Percentiles rank a stretch among this genome's conserved stretches.
These are phyloP conservation scores for Russula earlei DNA, from an alignment of 768 basidiomycete species.

Conservation along the genomic window DNA sequence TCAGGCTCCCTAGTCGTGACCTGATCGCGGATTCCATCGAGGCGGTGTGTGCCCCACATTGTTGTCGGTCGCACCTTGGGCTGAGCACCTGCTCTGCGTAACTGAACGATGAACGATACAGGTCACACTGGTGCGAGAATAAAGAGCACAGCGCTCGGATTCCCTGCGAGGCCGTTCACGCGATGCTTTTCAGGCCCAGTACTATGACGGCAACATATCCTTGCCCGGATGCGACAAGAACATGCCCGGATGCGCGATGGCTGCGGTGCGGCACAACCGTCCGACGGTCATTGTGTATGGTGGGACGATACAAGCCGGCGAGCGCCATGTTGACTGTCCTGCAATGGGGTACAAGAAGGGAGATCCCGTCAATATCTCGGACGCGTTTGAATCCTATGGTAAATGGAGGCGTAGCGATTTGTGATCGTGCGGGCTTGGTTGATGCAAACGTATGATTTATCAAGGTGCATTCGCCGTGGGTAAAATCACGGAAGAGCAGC, in stretches of 20 bases:
- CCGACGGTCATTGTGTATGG: slow-evolving; percentile 83
- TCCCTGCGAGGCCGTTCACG: neutral
- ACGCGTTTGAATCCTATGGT: slow-evolving; percentile 83
- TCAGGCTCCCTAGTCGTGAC: slow-evolving; percentile 75
- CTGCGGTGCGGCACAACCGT: slow-evolving; percentile 77
- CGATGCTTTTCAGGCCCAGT: slow-evolving; percentile 50
- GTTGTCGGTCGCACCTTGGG: neutral
- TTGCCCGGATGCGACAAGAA: slow-evolving; percentile 90
- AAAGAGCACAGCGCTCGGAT: neutral
- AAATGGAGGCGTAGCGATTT: slow-evolving; percentile 2
- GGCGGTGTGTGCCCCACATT: slow-evolving; percentile 37
- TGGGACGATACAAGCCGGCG: slow-evolving; percentile 73
- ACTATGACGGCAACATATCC: slow-evolving; percentile 82
- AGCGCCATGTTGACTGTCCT: slow-evolving; percentile 71
- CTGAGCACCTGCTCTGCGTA: neutral
- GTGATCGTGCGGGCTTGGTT: neutral
- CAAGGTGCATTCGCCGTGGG: slow-evolving; percentile 69
- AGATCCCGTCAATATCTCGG: slow-evolving; percentile 76
- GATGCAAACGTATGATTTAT: neutral
- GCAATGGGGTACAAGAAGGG: slow-evolving; percentile 69
- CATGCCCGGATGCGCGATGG: slow-evolving; percentile 86
- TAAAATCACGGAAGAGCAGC: slow-evolving; percentile 69
- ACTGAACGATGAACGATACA: slow-evolving; percentile 20
- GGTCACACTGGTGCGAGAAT: slow-evolving; percentile 43
- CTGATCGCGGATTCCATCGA: slow-evolving; percentile 87